Base-by-base conservation (phyloP, 1,284 basidiomycete species). In the Cutaneotrichosporon mucoides region DNA sequence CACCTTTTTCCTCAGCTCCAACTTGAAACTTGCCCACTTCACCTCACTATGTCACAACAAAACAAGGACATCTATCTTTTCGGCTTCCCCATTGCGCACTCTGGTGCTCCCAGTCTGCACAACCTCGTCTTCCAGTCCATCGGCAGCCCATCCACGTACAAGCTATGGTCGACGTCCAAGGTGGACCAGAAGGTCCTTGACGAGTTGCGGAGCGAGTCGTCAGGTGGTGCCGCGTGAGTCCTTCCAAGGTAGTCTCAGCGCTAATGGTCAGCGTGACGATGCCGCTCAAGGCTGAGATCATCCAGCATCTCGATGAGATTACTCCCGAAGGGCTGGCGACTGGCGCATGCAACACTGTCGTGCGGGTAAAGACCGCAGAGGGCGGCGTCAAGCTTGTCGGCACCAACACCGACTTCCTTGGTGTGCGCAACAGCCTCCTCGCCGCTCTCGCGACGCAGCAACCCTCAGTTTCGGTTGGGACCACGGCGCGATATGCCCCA, bases 381-480 rank as follows among this genome's bases (percentile, higher is more conserved):
- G n/a, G n/a, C 2, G 75, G 78, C 9, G 77, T 79, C 2, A 76
- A 80, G n/a, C 79, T 92, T 16, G 79, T 84, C 41, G 92, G 92
- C 5, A 89, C 92, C 68, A 95, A 95, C 77, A 92, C 89, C 0
- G 92, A 94, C 72, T 93, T 89, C 85, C 73, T 88, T 40, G 91
- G 89, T 1, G 66, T 82, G 7, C 43, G 50, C 11, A 57, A 51
- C 36, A 33, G 41, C 6, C 34, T 61, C 3, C 40, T 61, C 0
- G 42, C 41, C 1, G 36, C 53, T 0, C 55, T 59, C 0, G 15
- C 13, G 13, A 12, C 16, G 5, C 56, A 53, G 38, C 43, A 44
- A 33, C n/a, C 35, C 15, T 9, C 58, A 44, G 8, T 57, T 4
- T 55, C 45, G 49, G 53, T 3, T 24, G 38, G n/a, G 33, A 35